Evolutionary conservation across 2,329 filamentous ascomycete species (phyloP).

Genomic region (Phoma sp.): DNA sequence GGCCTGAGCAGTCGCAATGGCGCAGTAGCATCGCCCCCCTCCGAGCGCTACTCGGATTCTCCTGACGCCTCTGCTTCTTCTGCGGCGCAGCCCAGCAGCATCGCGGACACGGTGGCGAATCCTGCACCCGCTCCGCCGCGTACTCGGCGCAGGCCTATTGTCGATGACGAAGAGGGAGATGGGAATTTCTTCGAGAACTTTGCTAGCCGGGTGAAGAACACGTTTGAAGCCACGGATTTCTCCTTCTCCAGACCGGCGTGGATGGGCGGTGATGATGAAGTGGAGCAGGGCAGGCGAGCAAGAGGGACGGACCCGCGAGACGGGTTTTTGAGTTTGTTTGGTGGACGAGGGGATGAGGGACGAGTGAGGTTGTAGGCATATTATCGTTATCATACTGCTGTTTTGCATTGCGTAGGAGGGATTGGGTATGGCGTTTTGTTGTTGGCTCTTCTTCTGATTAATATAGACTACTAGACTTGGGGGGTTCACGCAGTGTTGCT

Average conservation of each 20-base stretch:
- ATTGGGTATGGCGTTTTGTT: not conserved
- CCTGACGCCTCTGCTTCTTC: conserved; percentile 10
- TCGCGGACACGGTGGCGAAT: conserved; percentile 2
- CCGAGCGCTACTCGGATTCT: conserved; percentile 34
- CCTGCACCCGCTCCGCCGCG: conserved; percentile 7
- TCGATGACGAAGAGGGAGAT: conserved; percentile 67
- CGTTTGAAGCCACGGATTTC: conserved; percentile 73
- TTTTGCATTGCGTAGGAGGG: conserved; percentile 1
- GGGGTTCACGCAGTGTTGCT: no score
- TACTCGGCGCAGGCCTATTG: conserved; percentile 27
- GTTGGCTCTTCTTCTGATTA: not conserved
- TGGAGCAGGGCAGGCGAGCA: conserved; percentile 11
- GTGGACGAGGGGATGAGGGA: conserved; percentile 42
- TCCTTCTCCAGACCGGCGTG: conserved; percentile 72
- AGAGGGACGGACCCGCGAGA: conserved; percentile 20
- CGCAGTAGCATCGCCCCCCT: conserved; percentile 17
- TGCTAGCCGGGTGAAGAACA: conserved; percentile 87
- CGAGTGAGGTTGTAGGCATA: conserved; percentile 36
- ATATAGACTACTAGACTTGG: no score
- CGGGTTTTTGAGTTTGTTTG: conserved; percentile 41
- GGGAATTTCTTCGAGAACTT: conserved; percentile 85
- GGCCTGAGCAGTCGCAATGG: conserved; percentile 33
- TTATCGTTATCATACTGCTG: not conserved
- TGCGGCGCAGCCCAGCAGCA: conserved; percentile 17
- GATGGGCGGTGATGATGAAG: conserved; percentile 65